These are phyloP conservation scores for Alliaria petiolata DNA, from an alignment of 345 rosid species.

Conservation along the genomic window DNA sequence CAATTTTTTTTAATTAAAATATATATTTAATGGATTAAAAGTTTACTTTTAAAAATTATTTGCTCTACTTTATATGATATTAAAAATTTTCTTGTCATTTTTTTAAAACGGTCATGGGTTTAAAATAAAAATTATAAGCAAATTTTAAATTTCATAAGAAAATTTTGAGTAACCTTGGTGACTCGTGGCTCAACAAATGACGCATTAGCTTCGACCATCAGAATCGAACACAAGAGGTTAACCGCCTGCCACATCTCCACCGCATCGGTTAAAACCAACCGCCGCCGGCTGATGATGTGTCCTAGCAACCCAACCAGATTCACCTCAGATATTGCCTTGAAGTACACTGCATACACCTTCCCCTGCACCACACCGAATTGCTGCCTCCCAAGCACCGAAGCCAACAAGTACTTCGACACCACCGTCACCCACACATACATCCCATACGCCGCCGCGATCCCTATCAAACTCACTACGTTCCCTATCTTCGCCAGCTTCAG, in stretches of 20 bases:
- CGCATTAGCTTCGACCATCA: conserved; percentile 49
- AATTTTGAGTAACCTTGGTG: conserved; percentile 40
- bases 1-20: too few species aligned
- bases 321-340: conserved; percentile 43
- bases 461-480: conserved; percentile 43
- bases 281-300: conserved; percentile 43
- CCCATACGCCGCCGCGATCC: conserved; percentile 59
- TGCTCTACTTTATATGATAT: too few species aligned
- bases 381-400: conserved; percentile 47
- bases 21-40: too few species aligned
- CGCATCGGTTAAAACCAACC: conserved; percentile 22
- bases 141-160: too few species aligned
- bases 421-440: conserved; percentile 80
- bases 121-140: too few species aligned
- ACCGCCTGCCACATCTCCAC: conserved; percentile 50
- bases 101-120: too few species aligned
- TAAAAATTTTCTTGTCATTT: too few species aligned
- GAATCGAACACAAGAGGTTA: conserved; percentile 45
- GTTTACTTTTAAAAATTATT: too few species aligned
- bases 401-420: conserved; percentile 53
- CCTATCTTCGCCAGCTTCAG: conserved; percentile 22
- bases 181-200: conserved; percentile 61
- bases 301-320: conserved; percentile 47
- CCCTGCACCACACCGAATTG: conserved; percentile 68
- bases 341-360: conserved; percentile 69